Conservation (phyloP, 1,139 yeast species). For the Zygosaccharomyces pseudobailii region DNA sequence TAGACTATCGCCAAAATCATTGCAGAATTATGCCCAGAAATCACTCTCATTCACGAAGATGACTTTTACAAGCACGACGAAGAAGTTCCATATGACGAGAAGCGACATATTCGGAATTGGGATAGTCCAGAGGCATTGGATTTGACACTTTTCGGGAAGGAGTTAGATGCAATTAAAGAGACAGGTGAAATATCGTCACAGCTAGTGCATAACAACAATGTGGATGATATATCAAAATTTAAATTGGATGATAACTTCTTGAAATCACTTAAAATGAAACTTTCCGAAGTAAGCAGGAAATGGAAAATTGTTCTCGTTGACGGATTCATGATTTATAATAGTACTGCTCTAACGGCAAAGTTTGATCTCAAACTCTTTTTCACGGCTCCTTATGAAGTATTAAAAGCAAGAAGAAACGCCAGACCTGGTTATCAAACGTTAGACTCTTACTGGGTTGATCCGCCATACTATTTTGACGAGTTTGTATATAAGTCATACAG, state of each 20-base stretch:
- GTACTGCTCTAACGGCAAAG: conserved; percentile 38
- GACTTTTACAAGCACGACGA: conserved; percentile 74
- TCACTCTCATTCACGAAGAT: conserved; percentile 74
- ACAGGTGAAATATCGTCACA: conserved; percentile 35
- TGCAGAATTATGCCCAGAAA: conserved; percentile 42
- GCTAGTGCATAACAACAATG: conserved; percentile 32
- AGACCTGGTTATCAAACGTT: conserved; percentile 75
- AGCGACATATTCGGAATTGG: conserved; percentile 68
- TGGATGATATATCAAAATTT: conserved; percentile 28
- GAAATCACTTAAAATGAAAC: conserved; percentile 13
- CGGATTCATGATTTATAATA: conserved; percentile 81
- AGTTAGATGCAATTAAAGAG: conserved; percentile 40
- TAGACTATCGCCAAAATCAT: conserved; percentile 48
- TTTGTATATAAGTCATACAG: conserved; percentile 86
- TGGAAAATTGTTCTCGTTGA: conserved; percentile 59
- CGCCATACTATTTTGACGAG: conserved; percentile 81
- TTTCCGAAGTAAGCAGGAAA: conserved; percentile 5
- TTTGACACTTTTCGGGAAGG: conserved; percentile 49
- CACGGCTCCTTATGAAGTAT: conserved; percentile 56
- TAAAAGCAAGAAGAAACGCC: conserved; percentile 62
- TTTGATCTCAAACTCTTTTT: conserved; percentile 62
- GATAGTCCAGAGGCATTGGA: conserved; percentile 87
- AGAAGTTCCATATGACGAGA: conserved; percentile 60
- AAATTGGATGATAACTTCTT: conserved; percentile 15
- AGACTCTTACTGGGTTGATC: conserved; percentile 90